Percentiles rank a stretch among this genome's conserved stretches.
These are phyloP conservation scores for Linderniella brevidens DNA, from an alignment of 257 asterid species.

Conservation along the genomic window DNA sequence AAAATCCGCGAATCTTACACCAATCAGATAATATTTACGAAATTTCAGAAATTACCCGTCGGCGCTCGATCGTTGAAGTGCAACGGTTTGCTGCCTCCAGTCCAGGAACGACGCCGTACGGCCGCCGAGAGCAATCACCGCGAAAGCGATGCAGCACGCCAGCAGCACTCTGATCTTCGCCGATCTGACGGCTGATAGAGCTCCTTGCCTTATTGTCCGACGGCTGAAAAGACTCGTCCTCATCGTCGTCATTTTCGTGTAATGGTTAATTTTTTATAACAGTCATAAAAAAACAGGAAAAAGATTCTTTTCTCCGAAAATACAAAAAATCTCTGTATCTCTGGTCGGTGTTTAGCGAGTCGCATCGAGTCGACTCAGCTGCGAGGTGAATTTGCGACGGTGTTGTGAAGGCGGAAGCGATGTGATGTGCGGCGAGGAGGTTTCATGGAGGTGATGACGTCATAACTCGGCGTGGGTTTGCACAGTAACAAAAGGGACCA, in stretches of 20 bases:
- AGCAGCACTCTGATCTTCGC: slow-evolving; percentile 50
- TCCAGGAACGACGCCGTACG: slow-evolving; percentile 40
- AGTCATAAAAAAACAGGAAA: too few relatives aligned
- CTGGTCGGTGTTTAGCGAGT: slow-evolving; percentile 4
- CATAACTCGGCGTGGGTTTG: slow-evolving; percentile 7
- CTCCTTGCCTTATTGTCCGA: slow-evolving; percentile 55
- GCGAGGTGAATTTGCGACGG: slow-evolving; percentile 9
- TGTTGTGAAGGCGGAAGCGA: slow-evolving; percentile 12
- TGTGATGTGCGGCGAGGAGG: slow-evolving; percentile 5
- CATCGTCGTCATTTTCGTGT: slow-evolving; percentile 9
- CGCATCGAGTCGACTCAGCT: slow-evolving; percentile 17
- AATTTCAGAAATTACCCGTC: slow-evolving; percentile 14
- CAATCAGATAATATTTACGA: slow-evolving; percentile 7
- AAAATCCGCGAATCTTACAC: background rate
- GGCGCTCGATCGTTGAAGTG: slow-evolving; percentile 22
- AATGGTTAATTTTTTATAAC: too few relatives aligned
- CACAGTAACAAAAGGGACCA: too few relatives aligned
- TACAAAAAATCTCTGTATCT: slow-evolving; percentile 7
- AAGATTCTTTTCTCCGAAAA: background rate
- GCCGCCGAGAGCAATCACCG: slow-evolving; percentile 28
- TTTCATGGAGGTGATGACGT: slow-evolving; percentile 15
- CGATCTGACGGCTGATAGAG: slow-evolving; percentile 44
- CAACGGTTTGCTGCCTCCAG: slow-evolving; percentile 26
- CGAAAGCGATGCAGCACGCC: slow-evolving; percentile 25
- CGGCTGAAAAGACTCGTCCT: slow-evolving; percentile 58